phyloP scores from a whole-genome alignment of 2,329 filamentous ascomycete genomes.

The Triangularia setosa region DNA sequence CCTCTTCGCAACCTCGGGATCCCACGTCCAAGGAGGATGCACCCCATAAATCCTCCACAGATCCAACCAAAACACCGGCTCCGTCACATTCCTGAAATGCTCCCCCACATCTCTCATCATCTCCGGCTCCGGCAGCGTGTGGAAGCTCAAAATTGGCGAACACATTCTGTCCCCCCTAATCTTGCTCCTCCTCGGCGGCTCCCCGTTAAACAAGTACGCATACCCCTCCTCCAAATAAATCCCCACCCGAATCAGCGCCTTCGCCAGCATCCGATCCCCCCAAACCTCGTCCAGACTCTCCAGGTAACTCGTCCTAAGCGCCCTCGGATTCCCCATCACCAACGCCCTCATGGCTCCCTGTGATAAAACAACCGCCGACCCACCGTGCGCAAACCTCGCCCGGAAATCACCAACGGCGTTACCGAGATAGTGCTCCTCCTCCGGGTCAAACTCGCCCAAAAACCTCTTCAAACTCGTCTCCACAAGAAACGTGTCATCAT shows the following conservation, averaged over 20 bases:
- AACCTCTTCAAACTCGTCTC: slow-evolving; percentile 45
- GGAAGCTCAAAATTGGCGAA: slow-evolving; percentile 52
- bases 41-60: slow-evolving; percentile 47
- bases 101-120: slow-evolving; percentile 45
- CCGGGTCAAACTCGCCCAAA: slow-evolving; percentile 46
- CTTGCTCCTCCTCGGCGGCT: slow-evolving; percentile 45
- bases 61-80: slow-evolving; percentile 47
- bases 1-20: slow-evolving; percentile 14
- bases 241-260: slow-evolving; percentile 49
- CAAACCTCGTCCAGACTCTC: slow-evolving; percentile 49
- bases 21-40: slow-evolving; percentile 32
- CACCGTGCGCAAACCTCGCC: slow-evolving; percentile 54
- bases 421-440: slow-evolving; percentile 48
- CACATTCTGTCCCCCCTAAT: slow-evolving; percentile 50
- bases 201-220: slow-evolving; percentile 53
- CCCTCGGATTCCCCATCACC: slow-evolving; percentile 38
- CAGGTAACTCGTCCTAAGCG: slow-evolving; percentile 42
- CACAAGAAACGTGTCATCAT: slow-evolving; percentile 56
- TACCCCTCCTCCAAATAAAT: slow-evolving; percentile 54
- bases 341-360: slow-evolving; percentile 46
- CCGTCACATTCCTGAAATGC: slow-evolving; percentile 36
- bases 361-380: slow-evolving; percentile 52
- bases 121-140: slow-evolving; percentile 43
- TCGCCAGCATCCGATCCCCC: slow-evolving; percentile 53
- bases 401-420: slow-evolving; percentile 56